These are phyloP conservation scores for Solanum chmielewskii DNA, from an alignment of 257 asterid genomes.

Conservation along the genomic window DNA sequence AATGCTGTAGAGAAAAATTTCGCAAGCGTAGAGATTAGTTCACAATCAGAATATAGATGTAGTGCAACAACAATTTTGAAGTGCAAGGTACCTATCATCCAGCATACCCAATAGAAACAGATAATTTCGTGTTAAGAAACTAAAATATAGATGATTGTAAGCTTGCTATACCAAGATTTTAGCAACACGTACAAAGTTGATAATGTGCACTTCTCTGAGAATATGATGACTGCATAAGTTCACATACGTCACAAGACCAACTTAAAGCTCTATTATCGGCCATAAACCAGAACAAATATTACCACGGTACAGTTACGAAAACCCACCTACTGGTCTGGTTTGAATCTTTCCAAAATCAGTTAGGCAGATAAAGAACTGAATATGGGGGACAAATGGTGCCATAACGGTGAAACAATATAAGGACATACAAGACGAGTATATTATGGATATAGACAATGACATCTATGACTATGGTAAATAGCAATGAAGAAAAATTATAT, in stretches of 20 bases:
- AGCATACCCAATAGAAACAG: not conserved
- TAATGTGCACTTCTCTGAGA: not conserved
- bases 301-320: not conserved
- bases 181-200: not conserved
- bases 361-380: not conserved
- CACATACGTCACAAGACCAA: not conserved
- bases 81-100: not conserved
- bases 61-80: not conserved
- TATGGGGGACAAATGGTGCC: not conserved
- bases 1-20: conserved; percentile 37
- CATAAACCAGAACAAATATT: not conserved
- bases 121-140: not conserved
- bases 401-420: not conserved
- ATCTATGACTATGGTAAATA: not conserved
- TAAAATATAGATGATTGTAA: not conserved
- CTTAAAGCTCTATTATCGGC: not conserved
- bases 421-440: not conserved
- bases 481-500: not conserved
- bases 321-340: not conserved
- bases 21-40: not conserved
- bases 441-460: not conserved
- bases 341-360: not conserved
- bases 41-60: not conserved
- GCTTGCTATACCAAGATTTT: not conserved
- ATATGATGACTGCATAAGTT: not conserved